Conservation (phyloP, 2,329 filamentous ascomycete genomes). For the Zalaria sp. region DNA sequence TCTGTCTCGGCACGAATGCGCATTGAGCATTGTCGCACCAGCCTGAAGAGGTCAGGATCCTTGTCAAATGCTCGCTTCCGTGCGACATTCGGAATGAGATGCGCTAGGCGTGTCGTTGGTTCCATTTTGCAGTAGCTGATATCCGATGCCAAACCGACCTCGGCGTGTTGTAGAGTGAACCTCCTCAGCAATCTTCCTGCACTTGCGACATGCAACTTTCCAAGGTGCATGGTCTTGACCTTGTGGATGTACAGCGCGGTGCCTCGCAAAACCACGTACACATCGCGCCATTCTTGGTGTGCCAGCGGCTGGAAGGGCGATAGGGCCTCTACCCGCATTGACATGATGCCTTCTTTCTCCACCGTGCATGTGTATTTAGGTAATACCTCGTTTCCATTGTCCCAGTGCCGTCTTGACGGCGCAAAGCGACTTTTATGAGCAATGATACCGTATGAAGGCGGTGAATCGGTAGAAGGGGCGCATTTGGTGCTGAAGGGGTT, state of each 20-base stretch:
- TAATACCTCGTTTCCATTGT: slow-evolving; percentile 13
- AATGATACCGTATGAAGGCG: slow-evolving; percentile 17
- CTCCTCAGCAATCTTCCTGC: slow-evolving; percentile 46
- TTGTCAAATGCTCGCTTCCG: slow-evolving; percentile 26
- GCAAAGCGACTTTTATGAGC: slow-evolving; percentile 7
- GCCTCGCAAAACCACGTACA: slow-evolving; percentile 51
- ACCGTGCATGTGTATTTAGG: slow-evolving; percentile 20
- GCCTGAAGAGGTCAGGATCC: slow-evolving; percentile 31
- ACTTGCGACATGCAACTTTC: slow-evolving; percentile 28
- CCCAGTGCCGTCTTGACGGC: slow-evolving; percentile 4
- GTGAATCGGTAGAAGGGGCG: slow-evolving; percentile 13
- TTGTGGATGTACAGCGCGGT: slow-evolving; percentile 54
- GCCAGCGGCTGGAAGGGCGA: slow-evolving; percentile 15
- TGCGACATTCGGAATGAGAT: slow-evolving; percentile 26
- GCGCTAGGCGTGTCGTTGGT: slow-evolving; percentile 30
- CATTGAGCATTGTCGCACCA: slow-evolving; percentile 44
- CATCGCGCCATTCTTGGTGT: slow-evolving; percentile 21
- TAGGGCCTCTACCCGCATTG: slow-evolving; percentile 18
- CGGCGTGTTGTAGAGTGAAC: slow-evolving; percentile 63
- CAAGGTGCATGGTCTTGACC: slow-evolving; percentile 38
- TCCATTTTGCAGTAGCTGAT: slow-evolving; percentile 43
- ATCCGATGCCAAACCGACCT: slow-evolving; percentile 60
- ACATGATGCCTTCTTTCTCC: slow-evolving; percentile 14
- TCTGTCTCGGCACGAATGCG: slow-evolving; percentile 60
- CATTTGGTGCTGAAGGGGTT: slow-evolving; percentile 20